phyloP scores from a whole-genome alignment of 768 basidiomycete genomes.

The Antrodiella citrinella region DNA sequence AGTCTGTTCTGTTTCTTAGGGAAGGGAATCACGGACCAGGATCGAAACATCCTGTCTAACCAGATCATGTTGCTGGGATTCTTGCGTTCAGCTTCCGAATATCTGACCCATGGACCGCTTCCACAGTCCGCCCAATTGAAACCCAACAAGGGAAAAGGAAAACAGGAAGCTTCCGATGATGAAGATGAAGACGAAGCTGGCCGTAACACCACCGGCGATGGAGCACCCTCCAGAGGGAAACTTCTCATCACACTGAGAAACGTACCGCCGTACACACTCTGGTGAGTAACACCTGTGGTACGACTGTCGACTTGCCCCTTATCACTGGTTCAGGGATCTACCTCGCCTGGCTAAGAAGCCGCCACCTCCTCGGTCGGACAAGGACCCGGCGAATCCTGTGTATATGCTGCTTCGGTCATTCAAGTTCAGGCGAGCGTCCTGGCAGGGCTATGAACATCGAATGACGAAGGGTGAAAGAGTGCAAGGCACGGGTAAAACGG shows the following conservation, averaged over 20 bases:
- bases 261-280: conserved; percentile 78
- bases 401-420: conserved; percentile 77
- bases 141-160: conserved; percentile 34
- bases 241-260: conserved; percentile 84
- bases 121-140: conserved; percentile 39
- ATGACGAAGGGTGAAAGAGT: conserved; percentile 86
- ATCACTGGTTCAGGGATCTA: conserved; percentile 54
- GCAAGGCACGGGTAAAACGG: conserved; percentile 56
- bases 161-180: conserved; percentile 23
- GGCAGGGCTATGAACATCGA: conserved; percentile 87
- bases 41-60: conserved; percentile 87
- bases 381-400: conserved; percentile 47
- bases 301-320: conserved; percentile 1
- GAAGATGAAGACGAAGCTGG: conserved; percentile 34
- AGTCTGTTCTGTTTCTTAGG: conserved; percentile 33
- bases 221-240: conserved; percentile 48
- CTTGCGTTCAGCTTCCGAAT: conserved; percentile 58
- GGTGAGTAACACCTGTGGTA: conserved; percentile 38
- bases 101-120: conserved; percentile 50
- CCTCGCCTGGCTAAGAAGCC: conserved; percentile 70
- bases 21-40: conserved; percentile 87
- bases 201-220: conserved; percentile 16
- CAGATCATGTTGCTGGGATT: conserved; percentile 80
- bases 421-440: conserved; percentile 56
- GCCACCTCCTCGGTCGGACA: conserved; percentile 40